Conservation (phyloP, 225 moss, liverwort and hornwort genomes). For the Asterella californica region DNA sequence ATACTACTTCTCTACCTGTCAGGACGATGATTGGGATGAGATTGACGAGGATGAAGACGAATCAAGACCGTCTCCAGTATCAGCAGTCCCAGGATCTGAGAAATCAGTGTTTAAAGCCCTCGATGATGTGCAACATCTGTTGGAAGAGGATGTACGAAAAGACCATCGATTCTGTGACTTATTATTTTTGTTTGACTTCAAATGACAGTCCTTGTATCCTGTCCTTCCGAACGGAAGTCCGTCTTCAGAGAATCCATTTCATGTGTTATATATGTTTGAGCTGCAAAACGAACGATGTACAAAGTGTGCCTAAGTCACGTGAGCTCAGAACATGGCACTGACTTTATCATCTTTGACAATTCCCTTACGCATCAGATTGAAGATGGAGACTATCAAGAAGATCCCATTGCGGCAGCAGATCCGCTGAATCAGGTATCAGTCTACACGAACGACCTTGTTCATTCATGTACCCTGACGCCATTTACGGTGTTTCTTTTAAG, state of each 20-base stretch:
- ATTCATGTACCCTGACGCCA: no score
- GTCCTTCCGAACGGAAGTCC: background rate
- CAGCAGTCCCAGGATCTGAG: slow-evolving; percentile 38
- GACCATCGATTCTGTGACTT: background rate
- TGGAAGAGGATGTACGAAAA: slow-evolving; percentile 57
- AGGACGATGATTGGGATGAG: slow-evolving; percentile 94
- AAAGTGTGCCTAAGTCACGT: background rate
- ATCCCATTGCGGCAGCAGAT: slow-evolving; percentile 74
- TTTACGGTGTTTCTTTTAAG: no score
- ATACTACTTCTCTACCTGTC: background rate
- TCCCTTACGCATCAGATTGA: slow-evolving; percentile 46
- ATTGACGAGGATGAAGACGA: slow-evolving; percentile 57
- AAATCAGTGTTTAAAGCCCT: slow-evolving; percentile 66
- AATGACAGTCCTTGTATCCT: background rate
- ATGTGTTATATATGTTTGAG: background rate
- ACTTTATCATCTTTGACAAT: background rate
- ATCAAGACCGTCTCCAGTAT: slow-evolving; percentile 22
- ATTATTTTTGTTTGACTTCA: background rate
- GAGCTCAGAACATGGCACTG: background rate
- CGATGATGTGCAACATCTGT: slow-evolving; percentile 56
- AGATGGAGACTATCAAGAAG: slow-evolving; percentile 74
- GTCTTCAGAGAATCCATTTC: background rate
- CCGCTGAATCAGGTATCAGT: slow-evolving; percentile 67
- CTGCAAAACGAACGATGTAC: background rate
- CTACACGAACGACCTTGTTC: no score